Conservation (phyloP, 257 asterid genomes). For the Leptodermis oblonga region DNA sequence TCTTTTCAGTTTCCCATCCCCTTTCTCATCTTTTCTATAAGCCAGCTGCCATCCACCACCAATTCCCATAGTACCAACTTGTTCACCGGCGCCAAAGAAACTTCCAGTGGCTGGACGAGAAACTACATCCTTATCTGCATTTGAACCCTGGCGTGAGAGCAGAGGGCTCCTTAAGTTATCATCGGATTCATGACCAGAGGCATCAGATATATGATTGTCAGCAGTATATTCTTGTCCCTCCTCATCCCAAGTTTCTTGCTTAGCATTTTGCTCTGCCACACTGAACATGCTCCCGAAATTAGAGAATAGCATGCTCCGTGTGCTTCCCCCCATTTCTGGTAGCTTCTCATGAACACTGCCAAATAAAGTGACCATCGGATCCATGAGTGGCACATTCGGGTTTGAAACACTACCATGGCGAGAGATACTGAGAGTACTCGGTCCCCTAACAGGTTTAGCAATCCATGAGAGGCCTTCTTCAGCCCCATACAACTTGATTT, state of each 20-base stretch:
- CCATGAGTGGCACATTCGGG: slow-evolving; percentile 50
- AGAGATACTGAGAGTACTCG: slow-evolving; percentile 62
- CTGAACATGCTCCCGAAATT: slow-evolving; percentile 84
- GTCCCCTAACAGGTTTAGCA: slow-evolving; percentile 81
- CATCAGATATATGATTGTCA: slow-evolving; percentile 37
- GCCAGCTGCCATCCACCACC: slow-evolving; percentile 99
- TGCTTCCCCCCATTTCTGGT: slow-evolving; percentile 75
- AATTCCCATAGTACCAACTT: slow-evolving; percentile 61
- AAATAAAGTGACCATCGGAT: slow-evolving; percentile 87
- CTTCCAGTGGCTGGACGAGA: slow-evolving; percentile 25
- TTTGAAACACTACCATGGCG: slow-evolving; percentile 74
- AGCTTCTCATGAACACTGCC: slow-evolving; percentile 86
- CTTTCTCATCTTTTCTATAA: slow-evolving; percentile 69
- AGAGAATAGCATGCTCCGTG: slow-evolving; percentile 76
- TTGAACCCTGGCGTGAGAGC: slow-evolving; percentile 54
- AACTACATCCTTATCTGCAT: slow-evolving; percentile 43
- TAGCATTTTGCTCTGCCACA: slow-evolving; percentile 44
- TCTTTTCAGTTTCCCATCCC: slow-evolving; percentile 62
- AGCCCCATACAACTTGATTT: slow-evolving; percentile 79
- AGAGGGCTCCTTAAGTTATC: slow-evolving; percentile 79
- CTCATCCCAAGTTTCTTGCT: slow-evolving; percentile 68
- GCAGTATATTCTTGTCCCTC: slow-evolving; percentile 55
- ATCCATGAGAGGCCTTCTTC: slow-evolving; percentile 94
- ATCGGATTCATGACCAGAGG: slow-evolving; percentile 57
- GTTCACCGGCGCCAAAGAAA: slow-evolving; percentile 36